These are phyloP conservation scores for Onygena corvina DNA, from an alignment of 2,329 filamentous ascomycete genomes.

Conservation along the genomic window DNA sequence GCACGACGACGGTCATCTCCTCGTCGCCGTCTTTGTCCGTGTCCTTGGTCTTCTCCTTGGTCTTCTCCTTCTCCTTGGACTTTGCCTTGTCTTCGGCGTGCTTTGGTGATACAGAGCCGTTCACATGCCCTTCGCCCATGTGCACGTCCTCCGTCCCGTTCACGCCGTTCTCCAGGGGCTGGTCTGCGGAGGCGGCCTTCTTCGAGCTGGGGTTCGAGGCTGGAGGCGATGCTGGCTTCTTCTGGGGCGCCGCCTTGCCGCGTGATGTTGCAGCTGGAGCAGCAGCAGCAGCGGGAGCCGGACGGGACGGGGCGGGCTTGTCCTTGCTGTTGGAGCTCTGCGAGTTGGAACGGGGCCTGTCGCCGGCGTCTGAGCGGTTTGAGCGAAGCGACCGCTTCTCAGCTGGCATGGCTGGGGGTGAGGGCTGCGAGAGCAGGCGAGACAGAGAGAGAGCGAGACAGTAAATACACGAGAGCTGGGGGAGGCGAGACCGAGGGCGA, in stretches of 20 bases:
- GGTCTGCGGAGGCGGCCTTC: constrained; percentile 57
- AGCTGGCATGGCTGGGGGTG: constrained; percentile 31
- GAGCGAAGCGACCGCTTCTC: constrained; percentile 38
- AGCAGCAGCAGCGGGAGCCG: too few species aligned
- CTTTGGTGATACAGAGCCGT: constrained; percentile 38
- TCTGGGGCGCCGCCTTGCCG: constrained; percentile 10
- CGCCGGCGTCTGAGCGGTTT: constrained; percentile 37
- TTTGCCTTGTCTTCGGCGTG: constrained; percentile 37
- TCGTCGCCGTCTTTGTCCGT: constrained; percentile 57
- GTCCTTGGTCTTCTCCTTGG: too few species aligned
- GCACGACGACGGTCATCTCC: constrained; percentile 72
- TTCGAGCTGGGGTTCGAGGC: constrained; percentile 26
- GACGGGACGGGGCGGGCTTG: constrained; percentile 33
- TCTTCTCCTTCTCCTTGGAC: too few species aligned
- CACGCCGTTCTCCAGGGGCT: constrained; percentile 56
- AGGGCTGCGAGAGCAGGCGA: neutral
- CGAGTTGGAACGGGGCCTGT: constrained; percentile 34
- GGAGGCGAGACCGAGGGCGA: too few species aligned
- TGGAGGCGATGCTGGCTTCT: constrained; percentile 18
- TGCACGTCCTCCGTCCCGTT: constrained; percentile 56
- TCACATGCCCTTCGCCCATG: constrained; percentile 53
- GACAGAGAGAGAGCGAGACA: neutral
- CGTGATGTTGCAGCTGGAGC: constrained; percentile 9
- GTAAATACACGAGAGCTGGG: too few species aligned
- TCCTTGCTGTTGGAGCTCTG: constrained; percentile 35